Base-by-base conservation (phyloP, 192 early-diverging fungal genomes). In the Gaertneriomyces semiglobifer region DNA sequence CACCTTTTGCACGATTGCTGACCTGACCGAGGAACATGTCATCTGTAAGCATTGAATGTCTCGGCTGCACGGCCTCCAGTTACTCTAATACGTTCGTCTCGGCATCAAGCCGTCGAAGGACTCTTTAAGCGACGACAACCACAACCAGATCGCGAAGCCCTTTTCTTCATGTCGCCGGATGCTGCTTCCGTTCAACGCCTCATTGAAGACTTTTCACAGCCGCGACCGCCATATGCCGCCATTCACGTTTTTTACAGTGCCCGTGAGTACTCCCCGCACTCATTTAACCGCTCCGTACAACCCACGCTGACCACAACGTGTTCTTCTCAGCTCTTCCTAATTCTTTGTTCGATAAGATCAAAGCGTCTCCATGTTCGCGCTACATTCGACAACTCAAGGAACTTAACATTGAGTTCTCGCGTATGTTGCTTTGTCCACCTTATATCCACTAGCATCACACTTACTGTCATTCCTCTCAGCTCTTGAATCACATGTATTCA, bases 331-430 rank as follows among this genome's bases (percentile, higher is more conserved):
- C 79, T 9, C 63, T 91, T 16, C 81, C 87, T 8, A 84, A 92
- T 62, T 61, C 71, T 0, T 70, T 90, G 5, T 88, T 89, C 65
- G 72, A 86, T 12, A 83, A 84, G 33, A 70, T 92, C 51, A 85
- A 79, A 14, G 68, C 69, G 14, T 79, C 86, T 0, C 66, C 75
- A 10, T 84, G 79, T 3, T 71, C 73, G 4, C 18, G 63, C n/a
- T 79, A 65, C 66, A 60, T 82, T 18, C 54, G 61, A 44, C 62
- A 41, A 4, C 38, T 81, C 8, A 77, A 65, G 46, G 83, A 84
- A 48, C 66, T 82, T 0, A 79, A 78, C 65, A 63, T 84, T 6
- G 83, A 84, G 61, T 84, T 84, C 70, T 58, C 77, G 10, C 70
- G 81, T 83, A 38, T 7, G 58, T 16, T 19, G 4, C 16, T 14